A percentile compares a stretch with the other conserved stretches of the same genome.
Evolutionary conservation across 2,329 filamentous ascomycete genomes (phyloP).

Genomic region (Orbilia javanica): DNA sequence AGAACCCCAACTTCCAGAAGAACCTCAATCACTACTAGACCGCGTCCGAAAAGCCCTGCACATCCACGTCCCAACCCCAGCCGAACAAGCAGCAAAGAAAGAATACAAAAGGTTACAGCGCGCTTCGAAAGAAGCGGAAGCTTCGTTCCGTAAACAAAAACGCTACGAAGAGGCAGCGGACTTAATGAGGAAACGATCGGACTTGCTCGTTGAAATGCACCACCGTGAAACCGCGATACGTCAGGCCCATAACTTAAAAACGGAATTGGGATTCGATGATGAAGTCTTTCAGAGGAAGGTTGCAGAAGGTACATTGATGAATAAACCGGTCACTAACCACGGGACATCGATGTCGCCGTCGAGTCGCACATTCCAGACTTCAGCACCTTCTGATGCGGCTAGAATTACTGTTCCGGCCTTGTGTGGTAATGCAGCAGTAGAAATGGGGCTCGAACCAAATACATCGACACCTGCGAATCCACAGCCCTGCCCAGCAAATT

Average conservation of each 20-base stretch:
- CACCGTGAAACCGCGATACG: slow-evolving; percentile 12
- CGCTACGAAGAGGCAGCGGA: slow-evolving; percentile 1
- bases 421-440: not conserved
- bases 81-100: slow-evolving; percentile 20
- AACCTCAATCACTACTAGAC: not conserved
- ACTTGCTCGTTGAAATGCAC: slow-evolving; percentile 23
- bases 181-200: slow-evolving; percentile 6
- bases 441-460: not conserved
- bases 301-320: slow-evolving; percentile 16
- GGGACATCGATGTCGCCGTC: too few relatives aligned
- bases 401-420: too few relatives aligned
- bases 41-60: slow-evolving; percentile 23
- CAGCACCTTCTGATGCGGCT: not conserved
- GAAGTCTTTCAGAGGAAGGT: slow-evolving; percentile 15
- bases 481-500: not conserved
- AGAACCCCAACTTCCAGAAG: not conserved
- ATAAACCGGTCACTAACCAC: too few relatives aligned
- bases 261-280: slow-evolving; percentile 17
- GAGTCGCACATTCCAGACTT: not conserved
- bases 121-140: not conserved
- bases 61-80: slow-evolving; percentile 22
- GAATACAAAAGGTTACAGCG: not conserved
- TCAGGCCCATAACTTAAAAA: not conserved
- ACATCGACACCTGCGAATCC: not conserved
- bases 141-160: not conserved